Percentiles rank a stretch among this genome's conserved stretches.
These are phyloP conservation scores for Pseudopediastrum boryanum DNA, from an alignment of 139 green algal genomes.

Conservation along the genomic window DNA sequence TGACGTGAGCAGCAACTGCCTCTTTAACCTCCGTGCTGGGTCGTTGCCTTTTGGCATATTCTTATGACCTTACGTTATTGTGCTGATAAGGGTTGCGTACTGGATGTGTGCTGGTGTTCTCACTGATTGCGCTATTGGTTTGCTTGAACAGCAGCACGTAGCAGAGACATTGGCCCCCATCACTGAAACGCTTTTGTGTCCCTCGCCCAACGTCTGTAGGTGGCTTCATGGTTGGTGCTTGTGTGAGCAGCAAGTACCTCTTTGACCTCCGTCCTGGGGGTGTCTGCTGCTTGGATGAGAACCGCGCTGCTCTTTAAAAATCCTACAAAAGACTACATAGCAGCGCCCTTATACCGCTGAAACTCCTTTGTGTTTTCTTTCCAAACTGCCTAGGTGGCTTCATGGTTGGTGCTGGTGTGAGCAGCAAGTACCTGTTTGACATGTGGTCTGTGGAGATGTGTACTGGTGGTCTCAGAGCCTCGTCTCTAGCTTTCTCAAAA, in stretches of 20 bases:
- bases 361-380: not conserved
- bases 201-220: no score
- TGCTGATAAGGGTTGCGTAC: no score
- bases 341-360: not conserved
- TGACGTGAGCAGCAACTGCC: slow-evolving; percentile 78
- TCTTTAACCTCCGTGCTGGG: slow-evolving; percentile 79
- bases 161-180: no score
- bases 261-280: slow-evolving; percentile 84
- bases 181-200: no score
- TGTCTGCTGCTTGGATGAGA: slow-evolving; percentile 95
- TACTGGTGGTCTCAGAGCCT: no score
- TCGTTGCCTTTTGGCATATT: no score
- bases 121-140: no score
- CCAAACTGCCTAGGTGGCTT: slow-evolving; percentile 64
- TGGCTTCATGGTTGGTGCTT: slow-evolving; percentile 86
- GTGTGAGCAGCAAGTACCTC: slow-evolving; percentile 81
- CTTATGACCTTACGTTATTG: no score
- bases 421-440: slow-evolving; percentile 89
- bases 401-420: slow-evolving; percentile 80
- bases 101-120: slow-evolving; percentile 91
- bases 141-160: no score
- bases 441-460: slow-evolving; percentile 80
- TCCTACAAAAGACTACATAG: no score
- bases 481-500: no score
- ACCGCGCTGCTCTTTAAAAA: no score